Percentiles rank a stretch among this genome's conserved stretches.
These are phyloP conservation scores for Brassica juncea DNA, from an alignment of 345 rosid species.

Conservation along the genomic window DNA sequence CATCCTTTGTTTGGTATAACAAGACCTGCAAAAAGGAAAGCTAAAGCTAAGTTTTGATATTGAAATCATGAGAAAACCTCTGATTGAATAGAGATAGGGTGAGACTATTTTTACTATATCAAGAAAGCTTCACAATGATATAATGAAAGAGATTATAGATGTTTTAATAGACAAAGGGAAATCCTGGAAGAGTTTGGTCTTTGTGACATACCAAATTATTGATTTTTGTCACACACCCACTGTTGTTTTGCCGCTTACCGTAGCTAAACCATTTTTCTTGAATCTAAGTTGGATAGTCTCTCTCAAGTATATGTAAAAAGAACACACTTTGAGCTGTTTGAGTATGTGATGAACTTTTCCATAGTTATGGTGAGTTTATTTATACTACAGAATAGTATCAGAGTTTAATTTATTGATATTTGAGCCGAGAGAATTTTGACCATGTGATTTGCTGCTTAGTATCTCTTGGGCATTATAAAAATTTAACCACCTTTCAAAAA, in stretches of 20 bases:
- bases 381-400: too few relatives aligned
- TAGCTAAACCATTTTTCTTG: conserved; percentile 44
- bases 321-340: background rate
- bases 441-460: conserved; percentile 44
- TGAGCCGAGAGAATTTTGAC: conserved; percentile 39
- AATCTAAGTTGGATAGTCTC: background rate
- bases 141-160: conserved; percentile 37
- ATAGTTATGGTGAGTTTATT: too few relatives aligned
- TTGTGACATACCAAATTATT: conserved; percentile 42
- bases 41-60: background rate
- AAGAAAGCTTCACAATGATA: conserved; percentile 31
- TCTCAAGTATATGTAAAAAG: too few relatives aligned
- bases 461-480: conserved; percentile 37
- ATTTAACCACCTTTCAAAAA: too few relatives aligned
- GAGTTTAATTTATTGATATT: background rate
- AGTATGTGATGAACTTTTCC: too few relatives aligned
- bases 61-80: background rate
- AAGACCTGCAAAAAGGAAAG: conserved; percentile 43
- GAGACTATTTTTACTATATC: conserved; percentile 32
- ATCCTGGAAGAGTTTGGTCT: conserved; percentile 38
- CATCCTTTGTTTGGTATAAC: conserved; percentile 46
- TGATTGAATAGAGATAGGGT: background rate
- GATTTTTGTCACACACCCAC: conserved; percentile 44
- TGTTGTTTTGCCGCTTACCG: conserved; percentile 32
- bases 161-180: conserved; percentile 38